Evolutionary conservation across 2,329 filamentous ascomycete species (phyloP).

Genomic region (Fusarium temperatum): DNA sequence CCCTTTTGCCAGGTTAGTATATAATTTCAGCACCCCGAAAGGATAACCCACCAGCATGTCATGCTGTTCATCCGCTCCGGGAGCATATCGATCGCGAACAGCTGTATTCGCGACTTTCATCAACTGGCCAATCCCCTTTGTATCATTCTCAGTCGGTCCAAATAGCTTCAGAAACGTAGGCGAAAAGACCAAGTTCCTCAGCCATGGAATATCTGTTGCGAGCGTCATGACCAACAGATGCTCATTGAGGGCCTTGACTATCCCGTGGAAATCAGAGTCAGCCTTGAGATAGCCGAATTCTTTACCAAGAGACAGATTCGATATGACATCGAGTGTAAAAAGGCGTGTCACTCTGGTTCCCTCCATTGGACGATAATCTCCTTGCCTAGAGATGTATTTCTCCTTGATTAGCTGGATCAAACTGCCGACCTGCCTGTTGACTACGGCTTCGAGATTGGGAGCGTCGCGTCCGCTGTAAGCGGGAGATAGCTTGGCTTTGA

Average conservation of each 20-base stretch:
- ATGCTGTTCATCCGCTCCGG: not conserved
- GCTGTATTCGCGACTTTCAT: not conserved
- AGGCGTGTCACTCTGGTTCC: not conserved
- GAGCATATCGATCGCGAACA: not conserved
- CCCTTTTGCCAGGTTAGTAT: not conserved
- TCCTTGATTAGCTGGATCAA: not conserved
- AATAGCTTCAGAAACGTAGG: not conserved
- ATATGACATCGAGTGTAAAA: not conserved
- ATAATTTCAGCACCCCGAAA: rapidly evolving
- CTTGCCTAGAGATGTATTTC: not conserved
- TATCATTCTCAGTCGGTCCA: not conserved
- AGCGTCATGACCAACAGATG: not conserved
- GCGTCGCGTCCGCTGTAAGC: not conserved
- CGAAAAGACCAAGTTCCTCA: not conserved
- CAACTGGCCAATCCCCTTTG: not conserved
- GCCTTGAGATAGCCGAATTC: not conserved
- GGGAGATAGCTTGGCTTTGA: not conserved
- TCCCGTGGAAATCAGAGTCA: not conserved
- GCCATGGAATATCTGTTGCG: not conserved
- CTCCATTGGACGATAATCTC: not conserved
- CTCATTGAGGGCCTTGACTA: not conserved
- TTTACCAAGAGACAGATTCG: not conserved
- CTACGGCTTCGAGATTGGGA: not conserved
- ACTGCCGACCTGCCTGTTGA: not conserved
- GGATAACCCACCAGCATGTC: not conserved